Base-by-base conservation (phyloP, 1,139 yeast species). In the Arxiozyma telluris region DNA sequence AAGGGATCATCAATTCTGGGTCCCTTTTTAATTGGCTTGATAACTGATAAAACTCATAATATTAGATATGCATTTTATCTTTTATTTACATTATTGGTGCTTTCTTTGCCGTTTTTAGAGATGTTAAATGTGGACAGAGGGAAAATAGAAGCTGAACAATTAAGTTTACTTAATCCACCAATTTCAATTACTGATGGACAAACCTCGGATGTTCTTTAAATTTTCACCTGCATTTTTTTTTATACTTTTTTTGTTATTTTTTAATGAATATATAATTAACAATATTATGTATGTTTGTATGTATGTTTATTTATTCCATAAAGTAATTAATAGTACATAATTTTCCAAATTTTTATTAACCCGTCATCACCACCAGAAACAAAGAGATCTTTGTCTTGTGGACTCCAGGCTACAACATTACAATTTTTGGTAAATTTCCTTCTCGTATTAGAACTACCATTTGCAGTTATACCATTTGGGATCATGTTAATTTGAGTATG, bases 311-410 rank as follows among this genome's bases (percentile, higher is more conserved):
- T 5, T 34, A 20, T 44, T 15, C 5, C 9, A 39, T 61, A 71
- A 62, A 20, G 21, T 27, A 50, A 8, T 53, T 53, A 59, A 17
- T 58, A 62, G 52, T 65, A 53, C 9, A 49, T 44, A 0, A 67
- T 63, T 52, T 84, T 85, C 91, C 91, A 85, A 6, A 85, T 74
- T 59, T 80, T 82, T 1, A 84, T 84, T 30, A 73, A 66, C 18
- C 80, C 78, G 67, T 90, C 97, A 68, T 90, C 97, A 20, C 95
- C 88, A 20, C 90, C 94, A 41, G 94, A 84, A 27, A 88, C 90
- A 80, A 90, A 83, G 65, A 83, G 69, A 46, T 75, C 71, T 34
- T 82, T 81, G 55, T 64, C 67, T 43, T 55, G 71, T 50, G 78
- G 79, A 54, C 83, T 82, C 95, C 96, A 90, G 56, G 84, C 82